Percentiles rank a stretch among this genome's conserved stretches.
phyloP scores from a whole-genome alignment of 208 protist species.

The Sergeia podlipaevii region DNA sequence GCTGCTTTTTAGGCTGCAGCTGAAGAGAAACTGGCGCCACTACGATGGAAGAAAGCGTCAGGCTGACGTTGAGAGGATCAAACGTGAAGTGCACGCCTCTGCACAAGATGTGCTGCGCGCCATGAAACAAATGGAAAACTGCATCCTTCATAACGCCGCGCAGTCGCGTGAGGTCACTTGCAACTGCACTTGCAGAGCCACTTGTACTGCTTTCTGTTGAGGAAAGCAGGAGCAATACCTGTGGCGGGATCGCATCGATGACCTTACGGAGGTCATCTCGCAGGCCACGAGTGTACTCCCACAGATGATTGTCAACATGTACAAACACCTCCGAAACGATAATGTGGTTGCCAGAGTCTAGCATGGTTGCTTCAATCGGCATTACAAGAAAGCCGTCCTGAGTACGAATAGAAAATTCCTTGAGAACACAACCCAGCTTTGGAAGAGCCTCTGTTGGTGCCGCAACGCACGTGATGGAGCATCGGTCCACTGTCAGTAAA shows the following conservation, averaged over 20 bases:
- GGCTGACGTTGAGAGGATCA: conserved; percentile 15
- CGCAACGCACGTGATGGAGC: conserved; percentile 10
- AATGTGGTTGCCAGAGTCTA: conserved; percentile 11
- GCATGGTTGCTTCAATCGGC: conserved; percentile 29
- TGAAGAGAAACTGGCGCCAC: too few relatives aligned
- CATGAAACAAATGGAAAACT: conserved; percentile 1
- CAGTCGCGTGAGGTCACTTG: background rate
- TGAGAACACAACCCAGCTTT: conserved; percentile 15
- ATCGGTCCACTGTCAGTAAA: conserved; percentile 9
- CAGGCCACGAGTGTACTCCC: conserved; percentile 13
- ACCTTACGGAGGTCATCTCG: background rate
- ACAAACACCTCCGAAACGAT: conserved; percentile 26
- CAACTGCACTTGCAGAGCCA: background rate
- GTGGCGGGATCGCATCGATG: background rate
- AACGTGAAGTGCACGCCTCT: conserved; percentile 12
- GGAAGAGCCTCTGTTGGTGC: background rate
- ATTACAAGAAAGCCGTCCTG: conserved; percentile 17
- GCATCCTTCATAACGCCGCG: background rate
- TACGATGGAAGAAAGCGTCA: conserved; percentile 8
- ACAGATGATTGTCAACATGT: conserved; percentile 14
- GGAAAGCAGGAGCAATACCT: background rate
- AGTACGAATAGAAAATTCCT: conserved; percentile 17
- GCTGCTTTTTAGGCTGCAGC: too few relatives aligned
- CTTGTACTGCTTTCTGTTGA: background rate
- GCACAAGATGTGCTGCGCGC: conserved; percentile 12